These are phyloP conservation scores for Verticillium zaregamsianum DNA, from an alignment of 2,329 filamentous ascomycete genomes.

Conservation along the genomic window DNA sequence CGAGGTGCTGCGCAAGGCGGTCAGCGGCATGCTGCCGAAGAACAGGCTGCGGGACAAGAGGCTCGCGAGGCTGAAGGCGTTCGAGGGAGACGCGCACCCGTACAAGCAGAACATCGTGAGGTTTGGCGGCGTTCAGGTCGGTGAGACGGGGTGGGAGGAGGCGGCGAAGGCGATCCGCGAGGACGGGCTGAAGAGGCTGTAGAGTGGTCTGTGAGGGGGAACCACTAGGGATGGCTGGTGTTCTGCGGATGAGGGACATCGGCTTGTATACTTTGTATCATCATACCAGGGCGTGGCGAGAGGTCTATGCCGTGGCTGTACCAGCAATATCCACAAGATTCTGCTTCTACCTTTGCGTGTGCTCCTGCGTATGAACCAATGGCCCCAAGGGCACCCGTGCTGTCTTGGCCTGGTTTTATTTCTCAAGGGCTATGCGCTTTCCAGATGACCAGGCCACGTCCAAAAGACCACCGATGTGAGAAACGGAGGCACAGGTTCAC, in stretches of 20 bases:
- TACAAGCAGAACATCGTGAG: slow-evolving; percentile 84
- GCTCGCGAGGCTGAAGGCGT: slow-evolving; percentile 86
- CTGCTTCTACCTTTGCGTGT: background rate
- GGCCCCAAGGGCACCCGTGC: too few relatives aligned
- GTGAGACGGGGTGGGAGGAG: slow-evolving; percentile 48
- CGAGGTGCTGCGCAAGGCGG: slow-evolving; percentile 86
- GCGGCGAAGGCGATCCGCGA: slow-evolving; percentile 46
- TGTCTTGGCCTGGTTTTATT: too few relatives aligned
- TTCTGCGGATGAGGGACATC: background rate
- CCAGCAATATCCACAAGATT: background rate
- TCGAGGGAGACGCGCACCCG: slow-evolving; percentile 88
- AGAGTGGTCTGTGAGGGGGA: background rate
- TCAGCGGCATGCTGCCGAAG: slow-evolving; percentile 97
- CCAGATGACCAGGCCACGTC: too few relatives aligned
- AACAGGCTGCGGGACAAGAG: slow-evolving; percentile 87
- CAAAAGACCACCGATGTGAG: too few relatives aligned
- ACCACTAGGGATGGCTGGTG: background rate
- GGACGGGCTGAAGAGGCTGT: slow-evolving; percentile 47
- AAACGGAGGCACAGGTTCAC: too few relatives aligned
- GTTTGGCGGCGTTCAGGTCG: slow-evolving; percentile 58
- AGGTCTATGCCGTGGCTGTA: background rate
- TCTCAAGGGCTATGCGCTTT: too few relatives aligned
- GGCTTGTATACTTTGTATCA: slow-evolving; percentile 14
- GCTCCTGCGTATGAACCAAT: too few relatives aligned
- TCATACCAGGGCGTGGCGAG: background rate